Evolutionary conservation across 305 asterid genomes (phyloP), one percentile per base, ranked within the genome.

Genomic region (Plantago coronopus): DNA sequence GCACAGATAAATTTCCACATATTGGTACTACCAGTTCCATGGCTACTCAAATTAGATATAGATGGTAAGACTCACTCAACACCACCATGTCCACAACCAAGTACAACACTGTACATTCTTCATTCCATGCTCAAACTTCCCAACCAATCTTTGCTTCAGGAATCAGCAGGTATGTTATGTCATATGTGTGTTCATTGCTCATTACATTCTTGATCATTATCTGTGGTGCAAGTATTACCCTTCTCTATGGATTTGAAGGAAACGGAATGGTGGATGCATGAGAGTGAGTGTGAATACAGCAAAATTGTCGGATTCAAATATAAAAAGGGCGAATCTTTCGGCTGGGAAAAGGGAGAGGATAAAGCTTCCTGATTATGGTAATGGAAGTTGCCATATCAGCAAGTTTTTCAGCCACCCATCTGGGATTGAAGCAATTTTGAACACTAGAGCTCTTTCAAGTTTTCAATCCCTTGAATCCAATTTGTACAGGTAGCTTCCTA

Each of bases 361-460:
- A 25, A 71, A 71, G 76, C 74, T 88, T 38, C 87, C 95, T 18
- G 79, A 68, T 48, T 70, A 77, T 58, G 76, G 68, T 38, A 76
- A 73, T 37, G 83, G 77, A 27, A 51, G 38, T 42, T 54, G 56
- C 45, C 77, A 75, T 60, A 78, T 88, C 54, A 79, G 89, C 67
- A 77, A 88, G 38, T 88, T 88, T 74, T 76, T 88, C 48, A 70
- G 71, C 54, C 89, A 88, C 69, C 88, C 85, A 42, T 84, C 89
- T 43, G 97, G 94, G 43, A 46, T 86, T 72, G 91, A 89, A 68
- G 87, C 95, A 15, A 74, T 84, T 18, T 66, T 87, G 75, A 89
- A 89, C 53, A 74, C 88, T 38, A 72, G 83, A 73, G 94, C 95
- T 61, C 74, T 86, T 78, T 84, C 72, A 73, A 78, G 79, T 48